Conservation (phyloP, 495 filamentous ascomycete species). For the Aspergillus leporis region DNA sequence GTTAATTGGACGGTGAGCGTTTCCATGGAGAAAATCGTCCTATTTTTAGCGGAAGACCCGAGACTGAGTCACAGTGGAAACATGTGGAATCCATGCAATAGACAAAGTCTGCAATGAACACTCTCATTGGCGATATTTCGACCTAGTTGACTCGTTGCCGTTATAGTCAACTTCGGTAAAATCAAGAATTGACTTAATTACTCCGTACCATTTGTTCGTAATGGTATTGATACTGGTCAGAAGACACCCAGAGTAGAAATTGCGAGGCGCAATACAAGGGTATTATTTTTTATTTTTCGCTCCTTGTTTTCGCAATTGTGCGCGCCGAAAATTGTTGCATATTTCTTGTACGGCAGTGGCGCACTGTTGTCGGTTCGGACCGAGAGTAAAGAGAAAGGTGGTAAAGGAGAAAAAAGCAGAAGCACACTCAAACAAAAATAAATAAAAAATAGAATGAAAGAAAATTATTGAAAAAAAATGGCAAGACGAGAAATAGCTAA, state of each 20-base stretch:
- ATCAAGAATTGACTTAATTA: not conserved
- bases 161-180: not conserved
- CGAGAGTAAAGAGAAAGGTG: slow-evolving; percentile 8
- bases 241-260: not conserved
- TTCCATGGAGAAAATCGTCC: slow-evolving; percentile 6
- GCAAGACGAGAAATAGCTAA: not conserved
- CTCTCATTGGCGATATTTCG: not conserved
- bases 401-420: not conserved
- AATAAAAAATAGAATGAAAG: not conserved
- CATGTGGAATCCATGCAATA: slow-evolving; percentile 18
- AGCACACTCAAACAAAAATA: not conserved
- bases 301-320: not conserved
- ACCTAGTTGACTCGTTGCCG: not conserved
- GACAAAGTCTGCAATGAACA: slow-evolving; percentile 5
- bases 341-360: slow-evolving; percentile 8
- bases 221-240: not conserved
- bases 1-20: slow-evolving; percentile 7
- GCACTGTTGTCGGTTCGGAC: slow-evolving; percentile 10
- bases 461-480: not conserved
- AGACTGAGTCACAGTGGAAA: slow-evolving; percentile 12
- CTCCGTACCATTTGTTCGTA: not conserved
- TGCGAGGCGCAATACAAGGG: not conserved
- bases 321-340: not conserved
- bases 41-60: slow-evolving; percentile 24
- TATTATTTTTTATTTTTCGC: not conserved